Evolutionary conservation across 176 grass and related monocot species (phyloP), one percentile per base, ranked within the genome.

Genomic region (Thalia dealbata): DNA sequence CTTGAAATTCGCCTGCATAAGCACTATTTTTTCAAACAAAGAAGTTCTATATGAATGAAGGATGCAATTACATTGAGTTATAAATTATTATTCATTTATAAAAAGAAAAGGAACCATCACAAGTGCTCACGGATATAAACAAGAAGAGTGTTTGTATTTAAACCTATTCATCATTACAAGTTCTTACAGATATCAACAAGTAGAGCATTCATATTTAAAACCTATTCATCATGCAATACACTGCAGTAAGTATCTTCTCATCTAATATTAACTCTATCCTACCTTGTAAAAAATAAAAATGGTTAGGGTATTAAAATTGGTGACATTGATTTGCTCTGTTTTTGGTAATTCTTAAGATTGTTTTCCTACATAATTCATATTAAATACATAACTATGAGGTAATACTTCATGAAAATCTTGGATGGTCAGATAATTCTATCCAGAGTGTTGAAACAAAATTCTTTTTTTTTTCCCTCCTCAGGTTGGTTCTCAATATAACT

Each of bases 401-500:
- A 23, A 19, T 58, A 58, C 19, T 58, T 58, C 45, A 48, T 10
- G 45, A 9, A 48, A 48, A 48, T 48, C 45, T 48, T 48, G 3
- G 6, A 48, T 48, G 1, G 6, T 10, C 6, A 15, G 12, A 16
- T 27, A 26, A 14, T 24, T 32, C 28, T 64, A 64, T 64, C 29
- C 62, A 30, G 18, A 38, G 50, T 56, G 46, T 67, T 82, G 79
- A 86, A 50, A 73, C 73, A 30, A 72, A 71, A n/a, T 62, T 88
- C 9, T 75, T 73, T 29, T 24, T 78, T 78, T 68, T 81, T 88
- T 81, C 82, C 50, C 83, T 80, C 70, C 78, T 35, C 75, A 78
- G 82, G 84, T 73, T 86, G 73, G 58, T 78, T 73, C 82, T 55
- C 81, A 82, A 75, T 89, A 77, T 76, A 77, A 29, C 66, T 74